These are phyloP conservation scores for Kodamaea neixiangensis DNA, from an alignment of 805 yeast genomes.

Conservation along the genomic window DNA sequence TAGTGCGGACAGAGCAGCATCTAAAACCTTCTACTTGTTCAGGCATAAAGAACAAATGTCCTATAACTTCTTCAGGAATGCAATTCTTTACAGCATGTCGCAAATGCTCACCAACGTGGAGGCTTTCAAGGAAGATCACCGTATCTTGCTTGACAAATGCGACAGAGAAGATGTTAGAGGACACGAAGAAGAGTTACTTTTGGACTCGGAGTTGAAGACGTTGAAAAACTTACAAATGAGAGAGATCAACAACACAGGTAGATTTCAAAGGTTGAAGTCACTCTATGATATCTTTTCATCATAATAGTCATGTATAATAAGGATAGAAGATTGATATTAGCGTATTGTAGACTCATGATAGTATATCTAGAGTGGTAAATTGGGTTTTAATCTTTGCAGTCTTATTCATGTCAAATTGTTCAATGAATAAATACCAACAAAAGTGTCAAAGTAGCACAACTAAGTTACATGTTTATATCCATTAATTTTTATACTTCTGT, in stretches of 20 bases:
- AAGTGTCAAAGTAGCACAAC: too few relatives aligned
- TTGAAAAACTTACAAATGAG: conserved; percentile 59
- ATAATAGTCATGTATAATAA: not conserved
- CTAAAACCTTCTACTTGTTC: conserved; percentile 82
- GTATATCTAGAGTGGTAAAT: too few relatives aligned
- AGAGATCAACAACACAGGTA: conserved; percentile 56
- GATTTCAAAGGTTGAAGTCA: conserved; percentile 55
- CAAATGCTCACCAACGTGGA: conserved; percentile 52
- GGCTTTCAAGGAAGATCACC: conserved; percentile 56
- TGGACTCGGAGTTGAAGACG: conserved; percentile 75
- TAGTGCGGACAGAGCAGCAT: conserved; percentile 87
- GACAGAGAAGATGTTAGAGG: conserved; percentile 90
- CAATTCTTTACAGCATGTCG: conserved; percentile 55
- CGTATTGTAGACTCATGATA: too few relatives aligned
- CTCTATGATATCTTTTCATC: conserved; percentile 51
- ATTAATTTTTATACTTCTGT: not conserved
- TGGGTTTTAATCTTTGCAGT: too few relatives aligned
- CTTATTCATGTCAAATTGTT: too few relatives aligned
- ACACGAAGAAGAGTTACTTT: conserved; percentile 68
- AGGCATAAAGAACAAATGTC: conserved; percentile 52
- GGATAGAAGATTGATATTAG: not conserved
- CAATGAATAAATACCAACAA: too few relatives aligned
- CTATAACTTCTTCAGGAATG: conserved; percentile 36
- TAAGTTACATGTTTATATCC: too few relatives aligned
- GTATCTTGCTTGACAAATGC: conserved; percentile 72